Base-by-base conservation (phyloP, 129 eudicot genomes). In the Artemisia tridentata region DNA sequence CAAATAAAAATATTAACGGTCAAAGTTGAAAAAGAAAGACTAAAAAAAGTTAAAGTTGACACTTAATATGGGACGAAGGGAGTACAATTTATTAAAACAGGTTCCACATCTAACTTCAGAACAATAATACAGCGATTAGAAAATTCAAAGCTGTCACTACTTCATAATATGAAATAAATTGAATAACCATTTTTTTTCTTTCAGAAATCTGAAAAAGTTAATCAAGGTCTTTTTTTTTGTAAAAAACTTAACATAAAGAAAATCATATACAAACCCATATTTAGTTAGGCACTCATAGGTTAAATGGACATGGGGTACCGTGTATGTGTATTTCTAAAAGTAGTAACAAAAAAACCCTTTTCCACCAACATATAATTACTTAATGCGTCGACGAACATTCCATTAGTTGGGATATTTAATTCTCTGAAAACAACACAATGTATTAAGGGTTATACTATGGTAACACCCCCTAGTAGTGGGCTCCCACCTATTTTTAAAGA, bases 251-350 rank as follows among this genome's bases (percentile, higher is more conserved):
- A 46, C 25, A 6, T 16, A 29, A 72, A 21, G 16, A 53, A 21
- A 34, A 64, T 56, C 64, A 65, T 58, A 43, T 58, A 12, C 54
- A 12, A 57, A 16, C 43, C 74, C 62, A 47, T 56, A 49, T 31
- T 69, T 49, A 76, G 65, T 68, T 76, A 50, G 11, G 8, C 25
- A 58, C 7, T 49, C 0, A 15, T 51, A 53, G 41, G 57, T 52
- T 61, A 50, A 53, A 64, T 23, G 34, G 67, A 63, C 81, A 77
- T 11, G 47, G 46, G 13, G 0, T n/a, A n/a, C n/a, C n/a, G n/a
- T 23, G 81, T 71, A 70, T 70, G 1, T 23, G 81, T 71, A 70
- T 70, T 62, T 70, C 81, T 50, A 77, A 21, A 77, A 62, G 43
- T 53, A 63, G 81, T 51, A 69, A 45, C 27, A 11, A 69, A 46